A percentile compares a stretch with the other conserved stretches of the same genome.
phyloP scores from a whole-genome alignment of 2,329 filamentous ascomycete genomes.

The Chaetomium globosum region DNA sequence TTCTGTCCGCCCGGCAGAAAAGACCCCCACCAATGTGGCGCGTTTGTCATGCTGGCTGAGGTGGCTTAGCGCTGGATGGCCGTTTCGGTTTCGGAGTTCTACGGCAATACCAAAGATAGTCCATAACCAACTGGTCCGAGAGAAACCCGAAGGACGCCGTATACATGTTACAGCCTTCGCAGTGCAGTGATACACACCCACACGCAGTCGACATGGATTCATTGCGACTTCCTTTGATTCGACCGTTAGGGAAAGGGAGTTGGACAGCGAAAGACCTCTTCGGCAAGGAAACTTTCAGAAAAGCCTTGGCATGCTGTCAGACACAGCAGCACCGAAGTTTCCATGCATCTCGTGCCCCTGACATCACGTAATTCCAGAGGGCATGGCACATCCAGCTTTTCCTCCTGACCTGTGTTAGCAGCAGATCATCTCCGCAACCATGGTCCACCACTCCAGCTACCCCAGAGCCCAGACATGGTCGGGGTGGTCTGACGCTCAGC shows the following conservation, averaged over 20 bases:
- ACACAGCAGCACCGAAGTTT: background rate
- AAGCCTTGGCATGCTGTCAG: background rate
- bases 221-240: background rate
- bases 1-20: constrained; percentile 39
- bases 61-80: background rate
- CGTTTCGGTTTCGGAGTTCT: background rate
- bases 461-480: constrained; percentile 20
- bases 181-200: background rate
- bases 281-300: background rate
- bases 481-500: constrained; percentile 8
- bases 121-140: background rate
- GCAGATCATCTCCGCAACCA: constrained; percentile 15
- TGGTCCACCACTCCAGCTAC: constrained; percentile 16
- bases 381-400: background rate
- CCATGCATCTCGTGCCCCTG: constrained; percentile 11
- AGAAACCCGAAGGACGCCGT: background rate
- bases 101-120: background rate
- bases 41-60: background rate
- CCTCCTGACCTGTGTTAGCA: constrained; percentile 10
- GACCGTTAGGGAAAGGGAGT: too few species aligned
- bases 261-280: background rate
- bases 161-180: too few species aligned
- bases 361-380: constrained; percentile 16
- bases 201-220: background rate
- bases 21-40: constrained; percentile 12